Evolutionary conservation across 768 basidiomycete species (phyloP).

Genomic region (Kwoniella newhampshirensis): DNA sequence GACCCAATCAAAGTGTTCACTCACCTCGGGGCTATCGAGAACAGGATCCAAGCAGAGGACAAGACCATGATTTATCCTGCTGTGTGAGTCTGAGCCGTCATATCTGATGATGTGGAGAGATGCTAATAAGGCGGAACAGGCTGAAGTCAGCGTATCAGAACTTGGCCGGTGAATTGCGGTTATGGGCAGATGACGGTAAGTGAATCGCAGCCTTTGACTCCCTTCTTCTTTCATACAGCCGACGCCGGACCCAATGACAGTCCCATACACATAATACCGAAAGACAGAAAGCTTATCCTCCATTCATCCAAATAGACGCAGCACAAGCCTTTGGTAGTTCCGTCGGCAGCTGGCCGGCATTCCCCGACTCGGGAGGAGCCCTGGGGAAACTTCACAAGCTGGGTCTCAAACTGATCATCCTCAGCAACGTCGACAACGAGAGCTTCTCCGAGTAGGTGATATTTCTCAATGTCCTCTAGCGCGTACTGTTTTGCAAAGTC

Average conservation of each 20-base stretch:
- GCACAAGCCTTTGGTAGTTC: slow-evolving; percentile 24
- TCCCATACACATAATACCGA: too few relatives aligned
- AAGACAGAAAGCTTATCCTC: background rate
- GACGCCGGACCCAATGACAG: too few relatives aligned
- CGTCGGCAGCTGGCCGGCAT: slow-evolving; percentile 29
- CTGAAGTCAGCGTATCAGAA: slow-evolving; percentile 17
- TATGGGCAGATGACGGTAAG: slow-evolving; percentile 26
- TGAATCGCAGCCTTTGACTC: background rate
- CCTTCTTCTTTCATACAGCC: background rate
- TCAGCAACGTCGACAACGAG: slow-evolving; percentile 32
- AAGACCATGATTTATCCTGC: slow-evolving; percentile 29
- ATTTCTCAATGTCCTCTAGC: too few relatives aligned
- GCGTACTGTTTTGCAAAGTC: too few relatives aligned
- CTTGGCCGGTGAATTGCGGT: slow-evolving; percentile 17
- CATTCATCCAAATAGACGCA: slow-evolving; percentile 9
- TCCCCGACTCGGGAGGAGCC: slow-evolving; percentile 23
- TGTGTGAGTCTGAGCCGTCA: slow-evolving; percentile 20
- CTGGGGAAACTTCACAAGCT: slow-evolving; percentile 13
- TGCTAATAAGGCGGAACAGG: slow-evolving; percentile 5
- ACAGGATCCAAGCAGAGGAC: slow-evolving; percentile 21
- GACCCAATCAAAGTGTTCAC: slow-evolving; percentile 15
- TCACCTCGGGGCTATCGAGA: slow-evolving; percentile 12
- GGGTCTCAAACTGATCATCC: slow-evolving; percentile 25
- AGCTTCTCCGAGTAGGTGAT: slow-evolving; percentile 26
- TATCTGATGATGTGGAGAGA: background rate